Base-by-base conservation (phyloP, 2,329 filamentous ascomycete genomes). In the Xylariaceae sp. region DNA sequence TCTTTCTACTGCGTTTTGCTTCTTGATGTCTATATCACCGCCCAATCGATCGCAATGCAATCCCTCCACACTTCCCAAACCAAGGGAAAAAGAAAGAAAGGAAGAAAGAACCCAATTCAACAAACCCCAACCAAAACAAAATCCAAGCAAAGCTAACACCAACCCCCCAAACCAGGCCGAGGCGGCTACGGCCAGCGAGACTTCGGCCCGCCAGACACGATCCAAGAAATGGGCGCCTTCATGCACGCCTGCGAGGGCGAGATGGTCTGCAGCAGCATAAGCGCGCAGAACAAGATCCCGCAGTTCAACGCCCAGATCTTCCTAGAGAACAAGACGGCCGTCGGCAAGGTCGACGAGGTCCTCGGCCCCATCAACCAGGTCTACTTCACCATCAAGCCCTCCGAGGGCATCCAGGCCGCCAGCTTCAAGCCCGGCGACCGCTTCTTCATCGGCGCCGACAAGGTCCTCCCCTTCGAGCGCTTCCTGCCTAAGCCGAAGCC, bases 231-330 rank as follows among this genome's bases (percentile, higher is more conserved):
- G 87, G 94, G 94, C 73, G 84, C 83, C 62, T 95, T 97, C 75
- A 76, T 96, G 71, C 94, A 99, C 77, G 86, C 91, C 55, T 92
- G 89, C 76, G 94, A 99, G 76, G 92, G 92, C 72, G 94, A 99
- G 75, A 94, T 99, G 81, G 87, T 99, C 65, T 96, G 92, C 87
- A 86, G 91, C 74, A 95, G 89, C 64, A 87, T 88, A 74, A 97
- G 96, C 80, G 79, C 87, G 32, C 50, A 53, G 50, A 58, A 58
- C 66, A 97, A 97, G 77, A 87, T 99, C 61, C 94, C 94, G 58
- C 95, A 95, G 79, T 99, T 99, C 86, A 97, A 96, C 79, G 94
- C 94, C 58, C 91, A 91, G 64, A 95, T 99, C 73, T 99, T 94
- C 78, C 87, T 97, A 67, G 92, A 97, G 81, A 99, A 97, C 80